Conservation (phyloP, 2,329 filamentous ascomycete genomes). For the Colletotrichum sp. region DNA sequence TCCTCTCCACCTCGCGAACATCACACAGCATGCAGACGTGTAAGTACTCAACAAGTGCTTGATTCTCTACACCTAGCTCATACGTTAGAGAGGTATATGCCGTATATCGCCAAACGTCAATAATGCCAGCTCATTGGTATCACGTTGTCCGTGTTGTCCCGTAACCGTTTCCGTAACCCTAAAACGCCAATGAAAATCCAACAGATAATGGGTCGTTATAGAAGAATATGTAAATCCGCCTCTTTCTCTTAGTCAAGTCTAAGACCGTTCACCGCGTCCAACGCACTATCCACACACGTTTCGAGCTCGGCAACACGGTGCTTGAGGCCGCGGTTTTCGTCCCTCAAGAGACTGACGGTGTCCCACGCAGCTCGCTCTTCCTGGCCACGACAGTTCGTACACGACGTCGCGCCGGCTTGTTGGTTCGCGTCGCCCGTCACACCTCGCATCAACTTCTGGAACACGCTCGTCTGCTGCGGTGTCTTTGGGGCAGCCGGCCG, state of each 20-base stretch:
- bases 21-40: background rate
- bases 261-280: slow-evolving; percentile 64
- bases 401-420: slow-evolving; percentile 35
- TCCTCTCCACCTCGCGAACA: background rate
- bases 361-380: slow-evolving; percentile 67
- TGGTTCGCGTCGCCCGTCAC: slow-evolving; percentile 39
- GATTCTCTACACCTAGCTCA: slow-evolving; percentile 3
- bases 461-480: slow-evolving; percentile 29
- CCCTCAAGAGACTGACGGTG: slow-evolving; percentile 63
- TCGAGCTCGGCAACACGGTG: slow-evolving; percentile 63
- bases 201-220: background rate
- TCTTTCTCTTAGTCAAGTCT: slow-evolving; percentile 37
- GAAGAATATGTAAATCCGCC: background rate
- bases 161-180: background rate
- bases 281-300: slow-evolving; percentile 61
- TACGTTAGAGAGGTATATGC: background rate
- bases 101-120: slow-evolving; percentile 1
- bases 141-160: background rate
- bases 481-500: slow-evolving; percentile 21
- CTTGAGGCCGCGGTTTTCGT: slow-evolving; percentile 68
- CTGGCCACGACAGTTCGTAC: slow-evolving; percentile 62
- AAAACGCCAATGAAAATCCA: slow-evolving; percentile 2
- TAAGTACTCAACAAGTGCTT: background rate
- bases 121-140: slow-evolving; percentile 20
- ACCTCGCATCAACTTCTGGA: slow-evolving; percentile 48